Evolutionary conservation across 1,284 basidiomycete genomes (phyloP).

Genomic region (Apiotrichum laibachii): DNA sequence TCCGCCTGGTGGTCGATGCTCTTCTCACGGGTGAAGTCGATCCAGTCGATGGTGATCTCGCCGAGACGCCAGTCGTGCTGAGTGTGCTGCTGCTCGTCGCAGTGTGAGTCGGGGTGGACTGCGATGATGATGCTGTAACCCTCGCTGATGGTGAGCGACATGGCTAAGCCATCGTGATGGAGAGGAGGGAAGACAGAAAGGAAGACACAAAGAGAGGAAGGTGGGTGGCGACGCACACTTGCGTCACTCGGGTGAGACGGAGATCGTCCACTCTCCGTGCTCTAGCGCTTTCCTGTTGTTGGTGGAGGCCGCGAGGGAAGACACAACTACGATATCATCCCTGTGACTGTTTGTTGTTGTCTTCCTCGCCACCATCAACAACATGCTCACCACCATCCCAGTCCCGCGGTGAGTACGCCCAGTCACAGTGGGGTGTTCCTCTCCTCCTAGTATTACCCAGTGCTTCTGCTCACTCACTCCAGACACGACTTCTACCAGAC

Average conservation of each 20-base stretch:
- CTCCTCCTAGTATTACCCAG: too few species aligned
- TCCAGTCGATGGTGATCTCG: slow-evolving; percentile 48
- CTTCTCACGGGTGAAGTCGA: slow-evolving; percentile 49
- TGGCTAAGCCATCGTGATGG: slow-evolving; percentile 8
- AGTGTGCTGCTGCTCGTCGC: slow-evolving; percentile 1
- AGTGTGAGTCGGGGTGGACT: slow-evolving; percentile 23
- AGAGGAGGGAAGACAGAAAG: background rate
- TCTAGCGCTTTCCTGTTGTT: too few species aligned
- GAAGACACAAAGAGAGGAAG: background rate
- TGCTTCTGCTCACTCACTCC: background rate
- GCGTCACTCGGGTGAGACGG: too few species aligned
- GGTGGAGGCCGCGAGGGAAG: background rate
- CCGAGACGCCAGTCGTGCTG: slow-evolving; percentile 43
- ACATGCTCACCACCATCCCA: too few species aligned
- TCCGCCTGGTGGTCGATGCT: slow-evolving; percentile 19
- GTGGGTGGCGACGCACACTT: too few species aligned
- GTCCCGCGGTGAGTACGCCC: background rate
- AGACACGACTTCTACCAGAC: slow-evolving; percentile 89
- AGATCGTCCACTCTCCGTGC: too few species aligned
- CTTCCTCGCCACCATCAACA: too few species aligned
- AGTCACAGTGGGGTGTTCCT: background rate
- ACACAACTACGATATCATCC: background rate
- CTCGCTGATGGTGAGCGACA: slow-evolving; percentile 12
- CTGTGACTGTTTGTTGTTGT: too few species aligned
- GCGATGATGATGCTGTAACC: slow-evolving; percentile 40